phyloP scores from a whole-genome alignment of 768 basidiomycete genomes.

The Macrolepiota fuliginosa region DNA sequence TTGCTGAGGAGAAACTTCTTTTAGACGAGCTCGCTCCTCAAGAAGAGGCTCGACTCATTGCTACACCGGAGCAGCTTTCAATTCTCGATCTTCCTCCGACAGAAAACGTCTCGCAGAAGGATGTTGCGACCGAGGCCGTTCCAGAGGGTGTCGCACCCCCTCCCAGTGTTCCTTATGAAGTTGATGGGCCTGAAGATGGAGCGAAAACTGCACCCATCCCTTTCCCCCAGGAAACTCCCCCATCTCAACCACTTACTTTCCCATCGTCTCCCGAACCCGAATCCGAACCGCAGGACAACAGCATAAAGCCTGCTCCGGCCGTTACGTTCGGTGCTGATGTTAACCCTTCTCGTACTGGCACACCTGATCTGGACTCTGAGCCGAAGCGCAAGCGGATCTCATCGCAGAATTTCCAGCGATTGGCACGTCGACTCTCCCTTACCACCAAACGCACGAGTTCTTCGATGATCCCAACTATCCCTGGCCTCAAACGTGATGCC shows the following conservation, averaged over 20 bases:
- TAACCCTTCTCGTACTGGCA: conserved; percentile 65
- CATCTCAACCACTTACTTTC: conserved; percentile 18
- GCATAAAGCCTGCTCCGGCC: conserved; percentile 24
- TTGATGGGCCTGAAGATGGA: not conserved
- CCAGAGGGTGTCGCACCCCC: not conserved
- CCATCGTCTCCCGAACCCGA: conserved; percentile 23
- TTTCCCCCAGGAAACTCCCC: not conserved
- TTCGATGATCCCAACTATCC: conserved; percentile 41
- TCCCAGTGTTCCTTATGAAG: not conserved
- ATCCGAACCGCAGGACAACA: conserved; percentile 15
- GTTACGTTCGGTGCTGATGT: conserved; percentile 68
- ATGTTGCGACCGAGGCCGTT: not conserved
- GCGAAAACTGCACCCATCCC: conserved; percentile 4
- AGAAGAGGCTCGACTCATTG: not conserved
- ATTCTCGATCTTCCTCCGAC: conserved; percentile 11
- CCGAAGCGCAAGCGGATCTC: conserved; percentile 79
- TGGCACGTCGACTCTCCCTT: conserved; percentile 73
- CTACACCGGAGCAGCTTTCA: conserved; percentile 10
- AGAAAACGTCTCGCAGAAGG: conserved; percentile 8
- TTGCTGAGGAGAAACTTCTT: not conserved
- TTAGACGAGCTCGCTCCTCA: not conserved
- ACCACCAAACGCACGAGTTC: conserved; percentile 56
- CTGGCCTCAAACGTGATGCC: conserved; percentile 52
- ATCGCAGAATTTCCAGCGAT: conserved; percentile 82
- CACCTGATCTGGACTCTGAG: conserved; percentile 73